Evolutionary conservation across 202 grass and related monocot species (phyloP).

Genomic region (Zoysia matrella): DNA sequence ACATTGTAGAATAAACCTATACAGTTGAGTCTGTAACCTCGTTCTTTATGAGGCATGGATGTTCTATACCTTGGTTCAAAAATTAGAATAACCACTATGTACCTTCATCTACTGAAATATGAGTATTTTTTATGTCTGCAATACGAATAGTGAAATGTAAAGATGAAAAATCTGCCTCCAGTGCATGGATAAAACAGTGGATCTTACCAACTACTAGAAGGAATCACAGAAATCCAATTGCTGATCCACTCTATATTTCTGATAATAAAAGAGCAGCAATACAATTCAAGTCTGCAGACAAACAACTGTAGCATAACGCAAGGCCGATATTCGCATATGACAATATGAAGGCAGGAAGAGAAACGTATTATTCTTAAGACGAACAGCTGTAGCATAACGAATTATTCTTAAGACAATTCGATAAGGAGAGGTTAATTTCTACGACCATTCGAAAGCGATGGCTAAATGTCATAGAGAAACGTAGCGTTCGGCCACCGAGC

Average conservation of each 20-base stretch:
- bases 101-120: background rate
- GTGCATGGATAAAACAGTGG: background rate
- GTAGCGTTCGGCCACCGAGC: background rate
- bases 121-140: background rate
- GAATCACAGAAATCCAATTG: background rate
- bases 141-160: too few species aligned
- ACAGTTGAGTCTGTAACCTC: background rate
- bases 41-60: background rate
- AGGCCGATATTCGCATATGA: too few species aligned
- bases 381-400: too few species aligned
- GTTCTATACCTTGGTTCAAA: background rate
- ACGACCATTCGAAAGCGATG: background rate
- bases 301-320: background rate
- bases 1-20: conserved; percentile 11
- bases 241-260: too few species aligned
- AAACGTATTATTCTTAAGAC: too few species aligned
- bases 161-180: background rate
- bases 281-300: too few species aligned
- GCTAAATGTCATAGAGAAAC: background rate
- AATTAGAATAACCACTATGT: background rate
- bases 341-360: too few species aligned
- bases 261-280: too few species aligned
- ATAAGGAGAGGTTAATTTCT: background rate
- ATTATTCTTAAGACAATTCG: background rate
- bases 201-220: background rate